These are phyloP conservation scores for Asterophora parasitica DNA, from an alignment of 768 basidiomycete genomes.

Conservation along the genomic window DNA sequence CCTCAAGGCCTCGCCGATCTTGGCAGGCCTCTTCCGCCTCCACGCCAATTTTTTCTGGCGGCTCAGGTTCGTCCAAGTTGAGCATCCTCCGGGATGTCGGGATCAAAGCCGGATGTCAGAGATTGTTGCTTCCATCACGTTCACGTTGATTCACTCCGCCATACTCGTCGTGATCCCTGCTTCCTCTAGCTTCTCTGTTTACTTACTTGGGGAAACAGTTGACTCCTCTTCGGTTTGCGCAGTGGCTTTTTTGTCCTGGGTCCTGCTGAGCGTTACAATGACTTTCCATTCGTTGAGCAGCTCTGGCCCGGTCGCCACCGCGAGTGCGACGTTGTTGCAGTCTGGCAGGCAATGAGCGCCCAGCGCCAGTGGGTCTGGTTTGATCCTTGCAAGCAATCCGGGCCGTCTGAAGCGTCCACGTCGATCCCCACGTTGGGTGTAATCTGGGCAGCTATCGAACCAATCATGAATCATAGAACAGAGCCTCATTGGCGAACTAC, in stretches of 20 bases:
- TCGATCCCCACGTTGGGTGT: constrained; percentile 11
- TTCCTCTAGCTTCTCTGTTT: constrained; percentile 13
- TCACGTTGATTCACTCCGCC: constrained; percentile 14
- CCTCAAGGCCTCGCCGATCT: not conserved
- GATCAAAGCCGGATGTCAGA: constrained; percentile 13
- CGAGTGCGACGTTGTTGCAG: no score
- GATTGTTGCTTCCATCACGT: constrained; percentile 8
- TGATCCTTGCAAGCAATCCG: constrained; percentile 14
- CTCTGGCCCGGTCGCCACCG: no score
- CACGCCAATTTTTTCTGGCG: not conserved
- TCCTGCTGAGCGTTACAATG: not conserved
- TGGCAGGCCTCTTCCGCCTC: not conserved
- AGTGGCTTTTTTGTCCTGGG: not conserved
- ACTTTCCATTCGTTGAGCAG: no score
- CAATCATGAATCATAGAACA: not conserved
- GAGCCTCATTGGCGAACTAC: not conserved
- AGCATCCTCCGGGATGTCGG: constrained; percentile 9
- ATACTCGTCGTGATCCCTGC: constrained; percentile 13
- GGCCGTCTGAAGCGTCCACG: constrained; percentile 8
- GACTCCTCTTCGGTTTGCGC: constrained; percentile 11
- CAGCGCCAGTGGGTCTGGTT: not conserved
- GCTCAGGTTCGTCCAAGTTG: not conserved
- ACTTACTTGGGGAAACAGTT: constrained; percentile 2
- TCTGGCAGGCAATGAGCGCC: no score
- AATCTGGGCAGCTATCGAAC: constrained; percentile 4